These are phyloP conservation scores for Cryphonectria carpinicola DNA, from an alignment of 2,329 filamentous ascomycete genomes.

Conservation along the genomic window DNA sequence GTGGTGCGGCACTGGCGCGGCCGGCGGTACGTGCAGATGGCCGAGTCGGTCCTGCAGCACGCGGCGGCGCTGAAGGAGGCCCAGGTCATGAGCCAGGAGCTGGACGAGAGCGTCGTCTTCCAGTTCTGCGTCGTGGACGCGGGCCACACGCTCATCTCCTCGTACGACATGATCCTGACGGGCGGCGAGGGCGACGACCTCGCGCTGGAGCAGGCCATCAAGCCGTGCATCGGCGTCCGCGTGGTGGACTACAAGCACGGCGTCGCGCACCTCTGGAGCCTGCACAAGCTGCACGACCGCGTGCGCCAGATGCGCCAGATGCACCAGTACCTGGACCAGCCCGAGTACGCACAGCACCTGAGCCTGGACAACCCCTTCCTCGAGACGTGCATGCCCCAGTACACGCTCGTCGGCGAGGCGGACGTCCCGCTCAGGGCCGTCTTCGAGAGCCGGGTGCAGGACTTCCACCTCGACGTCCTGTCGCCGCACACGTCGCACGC, in stretches of 20 bases:
- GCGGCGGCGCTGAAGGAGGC: constrained; percentile 90
- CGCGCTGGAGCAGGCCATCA: constrained; percentile 77
- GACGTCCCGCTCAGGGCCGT: constrained; percentile 92
- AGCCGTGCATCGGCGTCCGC: constrained; percentile 88
- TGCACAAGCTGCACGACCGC: constrained; percentile 87
- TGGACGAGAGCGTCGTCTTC: constrained; percentile 90
- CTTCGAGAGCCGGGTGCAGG: constrained; percentile 92
- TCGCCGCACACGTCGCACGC: constrained; percentile 92
- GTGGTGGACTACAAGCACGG: constrained; percentile 88
- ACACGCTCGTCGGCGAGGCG: constrained; percentile 88
- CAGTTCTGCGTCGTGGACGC: constrained; percentile 92
- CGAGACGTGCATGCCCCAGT: constrained; percentile 88
- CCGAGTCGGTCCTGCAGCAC: constrained; percentile 86
- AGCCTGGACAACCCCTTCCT: constrained; percentile 91
- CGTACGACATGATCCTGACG: constrained; percentile 95
- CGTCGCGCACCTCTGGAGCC: constrained; percentile 90
- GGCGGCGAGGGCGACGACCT: constrained; percentile 84
- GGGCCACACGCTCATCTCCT: constrained; percentile 87
- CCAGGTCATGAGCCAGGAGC: constrained; percentile 95
- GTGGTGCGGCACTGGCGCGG: constrained; percentile 77
- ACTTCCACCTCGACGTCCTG: constrained; percentile 87
- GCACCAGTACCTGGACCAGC: constrained; percentile 94
- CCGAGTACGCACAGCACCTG: constrained; percentile 92
- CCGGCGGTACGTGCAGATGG: constrained; percentile 90
- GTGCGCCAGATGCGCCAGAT: constrained; percentile 94